Evolutionary conservation across 192 early-diverging fungal genomes (phyloP), one percentile per base, ranked within the genome.

Genomic region (Coemansia umbellata): DNA sequence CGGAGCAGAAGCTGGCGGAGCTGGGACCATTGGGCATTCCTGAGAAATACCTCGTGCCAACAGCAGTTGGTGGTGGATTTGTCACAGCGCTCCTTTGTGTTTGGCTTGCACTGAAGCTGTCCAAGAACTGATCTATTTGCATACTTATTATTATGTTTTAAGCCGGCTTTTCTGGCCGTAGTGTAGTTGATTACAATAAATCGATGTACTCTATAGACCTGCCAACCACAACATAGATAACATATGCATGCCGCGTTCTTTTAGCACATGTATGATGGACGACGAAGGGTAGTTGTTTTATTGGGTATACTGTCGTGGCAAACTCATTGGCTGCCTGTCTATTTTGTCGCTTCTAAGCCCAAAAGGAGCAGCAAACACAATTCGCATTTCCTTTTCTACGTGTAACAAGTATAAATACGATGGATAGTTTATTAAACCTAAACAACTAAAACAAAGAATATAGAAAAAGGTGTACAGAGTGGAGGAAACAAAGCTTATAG

Each of bases 41-140:
- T 2, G 78, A 75, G 24, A 59, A 59, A 47, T 59, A 64, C 61
- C 47, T 76, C 37, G 65, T 76, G 45, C 78, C 78, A 0, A 62
- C 78, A 3, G 78, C 78, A 31, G 47, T 76, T 21, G 78, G 68
- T 33, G 73, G 73, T 40, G 78, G 78, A 14, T 76, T 80, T 49
- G 62, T 69, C 44, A 68, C 78, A 4, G 78, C 78, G 5, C 59
- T 80, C 22, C 50, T 80, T 37, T 70, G 64, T 28, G 73, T 80
- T 4, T 71, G 69, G 63, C 64, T 80, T 36, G 68, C 69, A 1
- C 47, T 73, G 1, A 75, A 69, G 63, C 57, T 71, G 13, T 67
- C 78, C 54, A 80, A 73, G 68, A 76, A 66, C 62, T 76, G 55
- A 31, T 26, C n/a, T n/a, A n/a, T n/a, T n/a, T n/a, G n/a, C n/a